Base-by-base conservation (phyloP, 805 yeast species). In the Saturnispora ahearnii region DNA sequence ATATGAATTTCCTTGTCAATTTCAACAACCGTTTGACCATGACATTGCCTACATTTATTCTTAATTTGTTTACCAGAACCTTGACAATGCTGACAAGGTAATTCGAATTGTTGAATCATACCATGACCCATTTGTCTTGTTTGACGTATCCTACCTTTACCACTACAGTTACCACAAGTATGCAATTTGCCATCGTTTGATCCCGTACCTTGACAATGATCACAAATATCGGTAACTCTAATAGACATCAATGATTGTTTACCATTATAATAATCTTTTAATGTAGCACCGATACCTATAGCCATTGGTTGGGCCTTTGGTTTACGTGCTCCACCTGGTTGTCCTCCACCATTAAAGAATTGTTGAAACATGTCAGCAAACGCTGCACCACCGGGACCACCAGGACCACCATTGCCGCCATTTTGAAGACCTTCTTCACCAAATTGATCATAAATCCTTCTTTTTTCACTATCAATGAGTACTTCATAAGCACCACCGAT, bases 401-500 rank as follows among this genome's bases (percentile, higher is more conserved):
- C 45, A 30, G 41, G 48, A 24, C 46, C 45, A 33, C 66, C 62
- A 32, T 65, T 66, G 2, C 67, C 66, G 29, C 77, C 81, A 56
- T 76, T 65, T 18, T 44, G 44, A 44, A 86, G 60, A 0, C 84
- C 93, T 42, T 82, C 91, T 52, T 77, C 80, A 30, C 99, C 99
- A 59, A 72, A 85, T 44, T 72, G 71, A 64, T 90, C 96, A 64
- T 81, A 90, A 11, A 79, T 72, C 28, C 71, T 59, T 52, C 84
- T 76, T 65, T 86, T 85, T 50, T 85, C 87, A 4, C 75, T 63
- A 62, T 88, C 87, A 55, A 79, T 76, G 53, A 89, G 73, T 11
- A 88, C 85, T 49, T 89, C 96, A 64, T 91, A 91, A 0, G 98
- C 98, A 61, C 85, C 95, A 13, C 96, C 96, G 29, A 93, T 77